Percentiles rank a stretch among this genome's conserved stretches.
Evolutionary conservation across 2,329 filamentous ascomycete genomes (phyloP).

Genomic region (Calonectria henricotiae): DNA sequence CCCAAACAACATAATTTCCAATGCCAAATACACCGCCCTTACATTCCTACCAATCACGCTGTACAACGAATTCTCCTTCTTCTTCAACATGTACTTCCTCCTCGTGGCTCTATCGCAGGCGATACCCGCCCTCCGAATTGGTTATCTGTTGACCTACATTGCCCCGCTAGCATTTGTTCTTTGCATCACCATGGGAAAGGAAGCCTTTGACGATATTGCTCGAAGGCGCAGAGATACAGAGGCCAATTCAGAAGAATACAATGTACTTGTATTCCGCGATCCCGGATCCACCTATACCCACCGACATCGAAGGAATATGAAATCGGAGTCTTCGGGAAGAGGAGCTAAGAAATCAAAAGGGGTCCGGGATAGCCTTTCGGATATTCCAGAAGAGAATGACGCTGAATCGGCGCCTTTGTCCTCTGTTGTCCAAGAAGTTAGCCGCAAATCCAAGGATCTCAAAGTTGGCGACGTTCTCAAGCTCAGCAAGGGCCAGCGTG

Average conservation of each 20-base stretch:
- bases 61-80: constrained; percentile 99
- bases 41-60: constrained; percentile 95
- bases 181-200: constrained; percentile 93
- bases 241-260: constrained; percentile 93
- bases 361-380: constrained; percentile 65
- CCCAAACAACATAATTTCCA: constrained; percentile 92
- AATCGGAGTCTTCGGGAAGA: constrained; percentile 60
- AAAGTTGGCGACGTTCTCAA: constrained; percentile 97
- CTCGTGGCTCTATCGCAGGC: constrained; percentile 95
- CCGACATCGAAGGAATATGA: constrained; percentile 61
- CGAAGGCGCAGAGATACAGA: constrained; percentile 90
- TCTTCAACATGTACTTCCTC: constrained; percentile 99
- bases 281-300: constrained; percentile 61
- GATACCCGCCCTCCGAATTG: constrained; percentile 90
- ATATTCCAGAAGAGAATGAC: constrained; percentile 79
- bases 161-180: constrained; percentile 94
- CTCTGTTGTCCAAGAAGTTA: constrained; percentile 75
- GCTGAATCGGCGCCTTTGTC: constrained; percentile 61
- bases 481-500: constrained; percentile 90
- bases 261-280: constrained; percentile 81
- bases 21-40: constrained; percentile 97
- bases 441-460: constrained; percentile 88
- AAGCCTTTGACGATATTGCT: constrained; percentile 94
- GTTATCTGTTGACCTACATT: constrained; percentile 95
- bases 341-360: constrained; percentile 54